phyloP scores from a whole-genome alignment of 306 rosid species.

The Trichosanthes cucumerina region DNA sequence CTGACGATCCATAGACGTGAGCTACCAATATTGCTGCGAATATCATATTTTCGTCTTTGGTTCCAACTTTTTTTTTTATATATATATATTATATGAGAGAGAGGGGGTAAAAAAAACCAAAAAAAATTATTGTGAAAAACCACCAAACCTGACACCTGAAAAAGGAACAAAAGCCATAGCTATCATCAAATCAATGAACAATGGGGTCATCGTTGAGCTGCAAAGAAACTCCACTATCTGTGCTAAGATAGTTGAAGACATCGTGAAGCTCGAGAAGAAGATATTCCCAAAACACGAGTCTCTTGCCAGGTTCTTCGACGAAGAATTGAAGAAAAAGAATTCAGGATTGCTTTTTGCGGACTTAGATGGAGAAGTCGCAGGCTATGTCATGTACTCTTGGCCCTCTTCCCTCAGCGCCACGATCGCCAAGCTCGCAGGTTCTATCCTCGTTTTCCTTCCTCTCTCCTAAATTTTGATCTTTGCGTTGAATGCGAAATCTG shows the following conservation, averaged over 20 bases:
- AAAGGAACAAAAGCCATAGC: not conserved
- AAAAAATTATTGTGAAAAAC: no score
- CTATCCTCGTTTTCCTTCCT: not conserved
- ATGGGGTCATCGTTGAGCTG: slow-evolving; percentile 35
- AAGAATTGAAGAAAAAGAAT: slow-evolving; percentile 61
- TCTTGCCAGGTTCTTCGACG: slow-evolving; percentile 55
- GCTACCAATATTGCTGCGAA: no score
- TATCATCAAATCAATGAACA: slow-evolving; percentile 27
- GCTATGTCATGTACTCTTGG: slow-evolving; percentile 78
- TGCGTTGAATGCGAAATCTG: not conserved
- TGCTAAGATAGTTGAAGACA: slow-evolving; percentile 44
- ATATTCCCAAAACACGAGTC: slow-evolving; percentile 84
- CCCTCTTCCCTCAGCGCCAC: slow-evolving; percentile 72
- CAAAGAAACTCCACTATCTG: slow-evolving; percentile 35
- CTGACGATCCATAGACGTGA: no score
- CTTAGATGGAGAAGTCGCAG: slow-evolving; percentile 40
- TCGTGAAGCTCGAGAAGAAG: slow-evolving; percentile 65
- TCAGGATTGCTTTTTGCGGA: slow-evolving; percentile 55
- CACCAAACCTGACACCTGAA: not conserved
- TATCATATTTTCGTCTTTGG: no score
- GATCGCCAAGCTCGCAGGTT: slow-evolving; percentile 89
- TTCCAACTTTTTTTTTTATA: no score
- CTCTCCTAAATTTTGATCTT: not conserved
- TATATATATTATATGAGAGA: no score
- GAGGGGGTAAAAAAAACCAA: no score